These are phyloP conservation scores for Penicillium egyptiacum DNA, from an alignment of 495 filamentous ascomycete species.

Conservation along the genomic window DNA sequence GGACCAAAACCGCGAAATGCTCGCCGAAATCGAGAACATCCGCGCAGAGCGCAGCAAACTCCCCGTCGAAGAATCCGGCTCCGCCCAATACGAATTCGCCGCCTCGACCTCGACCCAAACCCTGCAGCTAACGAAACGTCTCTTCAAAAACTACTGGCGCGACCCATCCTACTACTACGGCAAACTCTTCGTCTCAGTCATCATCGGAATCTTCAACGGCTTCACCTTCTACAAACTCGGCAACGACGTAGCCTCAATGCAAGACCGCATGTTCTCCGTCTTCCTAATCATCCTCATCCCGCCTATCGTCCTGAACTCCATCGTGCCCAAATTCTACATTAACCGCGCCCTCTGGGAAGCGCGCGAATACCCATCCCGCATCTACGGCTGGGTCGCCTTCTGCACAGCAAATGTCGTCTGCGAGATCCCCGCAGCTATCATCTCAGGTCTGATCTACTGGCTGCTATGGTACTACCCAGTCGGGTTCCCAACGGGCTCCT, in stretches of 20 bases:
- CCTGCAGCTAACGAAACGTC: slow-evolving; percentile 59
- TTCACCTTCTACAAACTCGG: slow-evolving; percentile 84
- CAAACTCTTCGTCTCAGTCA: slow-evolving; percentile 68
- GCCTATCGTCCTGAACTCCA: slow-evolving; percentile 68
- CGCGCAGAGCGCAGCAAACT: slow-evolving; percentile 54
- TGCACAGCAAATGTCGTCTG: slow-evolving; percentile 70
- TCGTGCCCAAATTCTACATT: slow-evolving; percentile 82
- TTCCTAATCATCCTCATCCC: slow-evolving; percentile 77
- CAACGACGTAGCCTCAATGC: slow-evolving; percentile 65
- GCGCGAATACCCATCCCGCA: slow-evolving; percentile 71
- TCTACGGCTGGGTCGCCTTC: slow-evolving; percentile 85
- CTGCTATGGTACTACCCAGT: slow-evolving; percentile 77
- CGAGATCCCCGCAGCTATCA: slow-evolving; percentile 71
- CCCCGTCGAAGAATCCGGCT: slow-evolving; percentile 35
- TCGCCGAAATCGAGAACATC: slow-evolving; percentile 62
- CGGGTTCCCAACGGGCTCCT: slow-evolving; percentile 63
- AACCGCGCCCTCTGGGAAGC: slow-evolving; percentile 75
- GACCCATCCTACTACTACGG: slow-evolving; percentile 71
- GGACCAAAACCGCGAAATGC: slow-evolving; percentile 48
- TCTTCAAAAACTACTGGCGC: slow-evolving; percentile 72
- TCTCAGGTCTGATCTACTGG: slow-evolving; percentile 68
- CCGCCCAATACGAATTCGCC: slow-evolving; percentile 58
- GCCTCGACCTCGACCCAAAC: slow-evolving; percentile 61
- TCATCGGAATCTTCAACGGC: slow-evolving; percentile 73
- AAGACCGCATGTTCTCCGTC: slow-evolving; percentile 75